phyloP scores from a whole-genome alignment of 1,284 basidiomycete genomes.

The Volvariella volvacea region DNA sequence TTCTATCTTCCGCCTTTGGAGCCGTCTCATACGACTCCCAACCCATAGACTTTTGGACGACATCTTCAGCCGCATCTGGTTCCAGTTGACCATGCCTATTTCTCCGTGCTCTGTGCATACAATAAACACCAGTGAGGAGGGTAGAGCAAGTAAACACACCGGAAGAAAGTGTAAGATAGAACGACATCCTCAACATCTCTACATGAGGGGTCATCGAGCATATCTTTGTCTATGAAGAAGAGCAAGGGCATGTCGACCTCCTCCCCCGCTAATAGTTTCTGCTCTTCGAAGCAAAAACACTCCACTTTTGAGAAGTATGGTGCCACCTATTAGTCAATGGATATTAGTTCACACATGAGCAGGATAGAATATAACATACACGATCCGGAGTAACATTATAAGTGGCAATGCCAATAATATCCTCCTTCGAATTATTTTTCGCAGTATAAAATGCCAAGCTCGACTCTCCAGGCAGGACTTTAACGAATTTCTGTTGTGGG shows the following conservation, averaged over 20 bases:
- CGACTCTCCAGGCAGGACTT: constrained; percentile 92
- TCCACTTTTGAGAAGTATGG: constrained; percentile 99
- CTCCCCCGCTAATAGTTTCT: constrained; percentile 90
- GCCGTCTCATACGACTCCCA: constrained; percentile 59
- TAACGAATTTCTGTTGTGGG: constrained; percentile 87
- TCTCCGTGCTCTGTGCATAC: constrained; percentile 58
- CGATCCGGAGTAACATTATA: constrained; percentile 94
- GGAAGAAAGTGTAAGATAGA: constrained; percentile 96
- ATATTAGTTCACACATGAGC: constrained; percentile 1
- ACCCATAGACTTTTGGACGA: constrained; percentile 71
- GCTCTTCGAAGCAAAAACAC: constrained; percentile 99
- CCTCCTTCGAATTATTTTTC: constrained; percentile 78
- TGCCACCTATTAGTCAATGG: constrained; percentile 60
- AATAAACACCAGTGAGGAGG: neutral
- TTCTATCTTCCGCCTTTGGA: constrained; percentile 27
- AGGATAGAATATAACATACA: constrained; percentile 40
- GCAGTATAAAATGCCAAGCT: constrained; percentile 96
- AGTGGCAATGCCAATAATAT: constrained; percentile 97
- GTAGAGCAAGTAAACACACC: constrained; percentile 39
- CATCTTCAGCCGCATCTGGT: constrained; percentile 78
- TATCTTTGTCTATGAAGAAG: constrained; percentile 98
- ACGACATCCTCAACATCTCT: constrained; percentile 88
- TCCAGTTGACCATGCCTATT: constrained; percentile 79
- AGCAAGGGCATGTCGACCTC: constrained; percentile 98
- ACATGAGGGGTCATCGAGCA: constrained; percentile 87